These are phyloP conservation scores for Eutrema salsugineum DNA, from an alignment of 441 rosid genomes.

Conservation along the genomic window DNA sequence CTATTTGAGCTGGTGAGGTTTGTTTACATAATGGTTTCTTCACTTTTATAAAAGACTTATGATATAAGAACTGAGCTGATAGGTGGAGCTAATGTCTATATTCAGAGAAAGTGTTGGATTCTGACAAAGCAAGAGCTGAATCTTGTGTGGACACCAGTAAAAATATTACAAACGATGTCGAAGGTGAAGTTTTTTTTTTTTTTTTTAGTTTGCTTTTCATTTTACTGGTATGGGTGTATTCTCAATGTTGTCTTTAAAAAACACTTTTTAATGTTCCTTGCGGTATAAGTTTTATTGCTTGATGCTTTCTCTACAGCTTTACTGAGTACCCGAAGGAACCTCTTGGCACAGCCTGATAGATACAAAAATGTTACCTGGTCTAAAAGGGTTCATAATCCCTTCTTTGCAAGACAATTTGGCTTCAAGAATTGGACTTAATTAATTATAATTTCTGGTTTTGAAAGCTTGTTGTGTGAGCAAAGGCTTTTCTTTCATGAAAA, in stretches of 20 bases:
- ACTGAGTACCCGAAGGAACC: too few species aligned
- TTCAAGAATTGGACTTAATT: too few species aligned
- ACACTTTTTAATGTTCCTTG: not conserved
- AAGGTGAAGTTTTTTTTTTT: not conserved
- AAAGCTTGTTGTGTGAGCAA: too few species aligned
- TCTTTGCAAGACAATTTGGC: too few species aligned
- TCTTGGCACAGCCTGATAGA: too few species aligned
- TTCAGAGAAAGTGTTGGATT: constrained; percentile 31
- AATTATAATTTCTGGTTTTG: too few species aligned
- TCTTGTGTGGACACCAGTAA: constrained; percentile 25
- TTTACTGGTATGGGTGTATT: not conserved
- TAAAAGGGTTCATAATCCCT: too few species aligned
- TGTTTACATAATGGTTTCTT: constrained; percentile 75
- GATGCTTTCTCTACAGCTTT: too few species aligned
- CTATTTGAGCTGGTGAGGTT: constrained; percentile 69
- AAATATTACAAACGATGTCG: too few species aligned
- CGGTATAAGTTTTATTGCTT: too few species aligned
- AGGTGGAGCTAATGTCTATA: constrained; percentile 72
- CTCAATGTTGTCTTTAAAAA: not conserved
- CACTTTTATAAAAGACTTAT: constrained; percentile 65
- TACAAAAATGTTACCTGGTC: too few species aligned
- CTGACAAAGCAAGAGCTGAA: constrained; percentile 29
- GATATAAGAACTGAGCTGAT: constrained; percentile 64
- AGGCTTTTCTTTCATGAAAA: too few species aligned
- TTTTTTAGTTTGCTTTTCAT: not conserved